Evolutionary conservation across 371 early-diverging fungal genomes (phyloP).

Genomic region (Blyttiomyces sp.): DNA sequence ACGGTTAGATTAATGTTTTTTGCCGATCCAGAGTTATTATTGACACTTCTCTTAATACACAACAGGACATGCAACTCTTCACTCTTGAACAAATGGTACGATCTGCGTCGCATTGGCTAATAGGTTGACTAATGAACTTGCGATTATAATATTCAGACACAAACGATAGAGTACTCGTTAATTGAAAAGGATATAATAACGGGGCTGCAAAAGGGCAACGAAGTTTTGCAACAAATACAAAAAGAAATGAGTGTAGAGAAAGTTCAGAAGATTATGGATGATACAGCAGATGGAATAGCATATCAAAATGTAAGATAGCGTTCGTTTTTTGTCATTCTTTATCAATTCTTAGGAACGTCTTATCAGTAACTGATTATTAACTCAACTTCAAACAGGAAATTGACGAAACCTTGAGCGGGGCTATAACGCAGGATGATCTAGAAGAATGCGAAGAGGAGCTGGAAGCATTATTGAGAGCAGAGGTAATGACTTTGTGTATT

Average conservation of each 20-base stretch:
- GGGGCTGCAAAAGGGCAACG: slow-evolving; percentile 80
- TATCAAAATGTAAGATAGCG: slow-evolving; percentile 75
- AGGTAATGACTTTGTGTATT: no score
- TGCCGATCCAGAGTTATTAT: no score
- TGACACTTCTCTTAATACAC: no score
- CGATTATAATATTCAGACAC: slow-evolving; percentile 45
- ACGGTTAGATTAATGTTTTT: no score
- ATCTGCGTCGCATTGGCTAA: background rate
- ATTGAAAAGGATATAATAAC: slow-evolving; percentile 86
- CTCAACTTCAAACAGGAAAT: slow-evolving; percentile 58
- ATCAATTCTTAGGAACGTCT: background rate
- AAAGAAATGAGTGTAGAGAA: slow-evolving; percentile 89
- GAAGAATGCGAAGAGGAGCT: slow-evolving; percentile 80
- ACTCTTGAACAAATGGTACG: slow-evolving; percentile 84
- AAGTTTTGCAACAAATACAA: slow-evolving; percentile 81
- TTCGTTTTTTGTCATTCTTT: background rate
- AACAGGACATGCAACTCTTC: slow-evolving; percentile 81
- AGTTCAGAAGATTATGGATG: slow-evolving; percentile 90
- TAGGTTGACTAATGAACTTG: background rate
- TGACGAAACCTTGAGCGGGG: slow-evolving; percentile 67
- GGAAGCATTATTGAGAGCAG: no score
- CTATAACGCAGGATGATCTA: slow-evolving; percentile 77
- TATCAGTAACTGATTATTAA: background rate
- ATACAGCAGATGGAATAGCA: slow-evolving; percentile 92
- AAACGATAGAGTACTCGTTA: slow-evolving; percentile 85